Evolutionary conservation across 345 rosid species (phyloP), one percentile per base, ranked within the genome.

Genomic region (Eutrema yunnanense): DNA sequence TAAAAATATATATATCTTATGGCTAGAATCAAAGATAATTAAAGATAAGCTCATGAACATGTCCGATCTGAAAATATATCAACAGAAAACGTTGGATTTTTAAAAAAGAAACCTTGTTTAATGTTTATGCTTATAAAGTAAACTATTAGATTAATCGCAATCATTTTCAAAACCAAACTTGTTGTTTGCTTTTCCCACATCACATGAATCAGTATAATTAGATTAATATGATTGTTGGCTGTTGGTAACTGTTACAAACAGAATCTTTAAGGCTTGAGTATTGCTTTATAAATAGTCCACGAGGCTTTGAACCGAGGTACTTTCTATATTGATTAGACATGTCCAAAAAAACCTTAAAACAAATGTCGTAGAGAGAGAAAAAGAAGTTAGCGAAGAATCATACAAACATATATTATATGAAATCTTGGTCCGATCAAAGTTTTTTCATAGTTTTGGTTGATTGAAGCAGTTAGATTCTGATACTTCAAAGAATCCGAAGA

Each of bases 391-490:
- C 69, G 37, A 53, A 68, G 16, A 75, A 68, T 16, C 49, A 36
- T 64, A 62, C 79, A 75, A 62, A 68, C 79, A 68, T 53, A 37
- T 42, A 67, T 6, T 10, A 52, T n/a, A 61, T 42, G 63, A 60
- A 52, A 36, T 60, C 11, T 60, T 67, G 69, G 69, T 68, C 73
- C 11, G 63, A 75, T 44, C 49, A 67, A 36, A 60, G 16, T 9
- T 38, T 4, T 51, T 51, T 22, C 69, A 68, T 69, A 3, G 37
- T 76, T 76, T 69, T 69, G 58, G 70, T n/a, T 64, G 72, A 64
- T 75, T 62, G 71, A 64, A 71, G 63, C 75, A 71, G 72, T 65
- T 65, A 65, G 80, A 77, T 77, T 77, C 80, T 4, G 73, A 71
- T 34, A 48, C 62, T 63, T 76, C 41, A 71, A 76, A 55, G 75